Evolutionary conservation across 768 basidiomycete species (phyloP).

Genomic region (Pleurotus tuoliensis): DNA sequence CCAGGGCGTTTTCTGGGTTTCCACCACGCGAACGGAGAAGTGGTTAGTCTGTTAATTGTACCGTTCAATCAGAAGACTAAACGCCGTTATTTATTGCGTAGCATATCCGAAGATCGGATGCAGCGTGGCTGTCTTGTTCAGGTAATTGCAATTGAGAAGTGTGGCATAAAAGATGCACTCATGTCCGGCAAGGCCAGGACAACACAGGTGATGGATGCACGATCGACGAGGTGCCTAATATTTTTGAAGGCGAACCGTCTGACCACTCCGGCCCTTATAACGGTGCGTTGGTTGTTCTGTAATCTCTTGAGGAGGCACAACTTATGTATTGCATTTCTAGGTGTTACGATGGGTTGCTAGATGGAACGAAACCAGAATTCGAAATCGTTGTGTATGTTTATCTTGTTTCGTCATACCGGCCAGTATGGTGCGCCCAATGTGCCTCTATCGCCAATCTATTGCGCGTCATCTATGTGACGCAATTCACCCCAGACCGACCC

Average conservation of each 20-base stretch:
- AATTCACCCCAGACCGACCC: too few relatives aligned
- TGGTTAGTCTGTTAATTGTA: constrained; percentile 11
- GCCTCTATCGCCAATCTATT: too few relatives aligned
- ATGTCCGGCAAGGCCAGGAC: constrained; percentile 44
- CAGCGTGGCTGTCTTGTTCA: constrained; percentile 53
- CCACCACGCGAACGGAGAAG: constrained; percentile 44
- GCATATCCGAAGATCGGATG: constrained; percentile 41
- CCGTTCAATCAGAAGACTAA: too few relatives aligned
- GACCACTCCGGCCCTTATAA: constrained; percentile 37
- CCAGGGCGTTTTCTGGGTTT: constrained; percentile 40
- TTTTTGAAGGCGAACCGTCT: constrained; percentile 31
- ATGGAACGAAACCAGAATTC: neutral
- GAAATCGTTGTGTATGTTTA: too few relatives aligned
- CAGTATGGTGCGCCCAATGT: too few relatives aligned
- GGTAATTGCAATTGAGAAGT: constrained; percentile 24
- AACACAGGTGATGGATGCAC: constrained; percentile 44
- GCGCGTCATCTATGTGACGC: too few relatives aligned
- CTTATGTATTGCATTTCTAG: neutral
- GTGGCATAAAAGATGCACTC: neutral
- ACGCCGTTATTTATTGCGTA: neutral
- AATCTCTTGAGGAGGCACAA: neutral
- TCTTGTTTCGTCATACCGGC: too few relatives aligned
- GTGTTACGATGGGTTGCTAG: constrained; percentile 9
- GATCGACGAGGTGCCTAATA: constrained; percentile 38
- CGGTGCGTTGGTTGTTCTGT: neutral